These are phyloP conservation scores for Cyberlindnera petersonii DNA, from an alignment of 805 yeast species.

Conservation along the genomic window DNA sequence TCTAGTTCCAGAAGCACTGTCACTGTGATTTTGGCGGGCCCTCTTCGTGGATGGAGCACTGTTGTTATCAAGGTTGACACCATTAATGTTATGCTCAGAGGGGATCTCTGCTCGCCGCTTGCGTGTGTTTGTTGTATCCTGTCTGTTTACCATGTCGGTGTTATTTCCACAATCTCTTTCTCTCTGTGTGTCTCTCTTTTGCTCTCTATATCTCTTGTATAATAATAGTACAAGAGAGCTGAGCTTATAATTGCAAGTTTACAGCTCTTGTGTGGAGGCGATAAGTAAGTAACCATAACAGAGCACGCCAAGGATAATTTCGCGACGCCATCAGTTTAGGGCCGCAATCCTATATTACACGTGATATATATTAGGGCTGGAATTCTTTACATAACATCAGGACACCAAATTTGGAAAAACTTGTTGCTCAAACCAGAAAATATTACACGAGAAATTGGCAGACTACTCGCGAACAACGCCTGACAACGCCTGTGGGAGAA, in stretches of 20 bases:
- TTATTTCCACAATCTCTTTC: too few relatives aligned
- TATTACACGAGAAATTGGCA: conserved; percentile 2
- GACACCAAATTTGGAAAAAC: not conserved
- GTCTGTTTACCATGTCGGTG: too few relatives aligned
- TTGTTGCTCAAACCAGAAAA: conserved; percentile 2
- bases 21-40: not conserved
- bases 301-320: not conserved
- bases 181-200: too few relatives aligned
- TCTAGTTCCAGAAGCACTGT: too few relatives aligned
- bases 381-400: conserved; percentile 1
- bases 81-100: not conserved
- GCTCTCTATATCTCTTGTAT: too few relatives aligned
- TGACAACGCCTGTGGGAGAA: not conserved
- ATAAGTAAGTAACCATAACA: not conserved
- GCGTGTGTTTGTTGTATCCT: not conserved
- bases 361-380: conserved; percentile 6
- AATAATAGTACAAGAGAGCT: not conserved
- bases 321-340: not conserved
- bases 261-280: too few relatives aligned
- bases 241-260: too few relatives aligned
- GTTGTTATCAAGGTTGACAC: not conserved
- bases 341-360: conserved; percentile 2
- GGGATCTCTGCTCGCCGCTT: not conserved
- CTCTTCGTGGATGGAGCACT: not conserved
- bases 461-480: conserved; percentile 2